Conservation (phyloP, 805 yeast species). For the Millerozyma miso region DNA sequence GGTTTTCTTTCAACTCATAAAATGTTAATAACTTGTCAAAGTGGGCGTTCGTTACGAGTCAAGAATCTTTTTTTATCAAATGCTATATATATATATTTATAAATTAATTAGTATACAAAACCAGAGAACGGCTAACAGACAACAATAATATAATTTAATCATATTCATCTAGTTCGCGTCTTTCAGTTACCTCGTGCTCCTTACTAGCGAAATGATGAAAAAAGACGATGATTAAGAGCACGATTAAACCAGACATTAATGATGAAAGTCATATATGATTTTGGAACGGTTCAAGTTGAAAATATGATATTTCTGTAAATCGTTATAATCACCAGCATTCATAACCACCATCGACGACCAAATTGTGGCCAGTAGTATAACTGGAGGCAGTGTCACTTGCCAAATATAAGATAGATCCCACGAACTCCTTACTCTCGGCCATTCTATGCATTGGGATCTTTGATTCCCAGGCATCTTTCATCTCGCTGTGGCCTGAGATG, state of each 20-base stretch:
- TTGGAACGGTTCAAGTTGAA: not conserved
- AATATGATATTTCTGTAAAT: not conserved
- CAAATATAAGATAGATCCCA: slow-evolving; percentile 71
- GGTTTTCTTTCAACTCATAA: too few species aligned
- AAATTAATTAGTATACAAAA: not conserved
- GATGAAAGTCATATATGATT: too few species aligned
- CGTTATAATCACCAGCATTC: slow-evolving; percentile 58
- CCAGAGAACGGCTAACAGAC: too few species aligned
- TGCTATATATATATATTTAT: slow-evolving; percentile 1
- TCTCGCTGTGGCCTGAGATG: slow-evolving; percentile 51
- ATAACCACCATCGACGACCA: slow-evolving; percentile 85
- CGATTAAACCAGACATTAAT: too few species aligned
- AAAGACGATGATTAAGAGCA: too few species aligned
- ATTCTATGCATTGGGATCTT: slow-evolving; percentile 74
- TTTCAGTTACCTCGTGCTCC: too few species aligned
- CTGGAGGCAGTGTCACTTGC: slow-evolving; percentile 66
- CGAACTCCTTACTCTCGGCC: slow-evolving; percentile 83
- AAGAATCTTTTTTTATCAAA: not conserved
- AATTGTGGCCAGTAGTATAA: slow-evolving; percentile 80
- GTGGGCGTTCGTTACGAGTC: too few species aligned
- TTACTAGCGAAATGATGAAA: too few species aligned
- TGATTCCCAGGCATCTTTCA: slow-evolving; percentile 69
- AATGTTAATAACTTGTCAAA: too few species aligned
- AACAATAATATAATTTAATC: too few species aligned
- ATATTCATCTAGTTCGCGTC: too few species aligned